phyloP scores from a whole-genome alignment of 164 flowering plant genomes.

The Magnolia changhungtana region DNA sequence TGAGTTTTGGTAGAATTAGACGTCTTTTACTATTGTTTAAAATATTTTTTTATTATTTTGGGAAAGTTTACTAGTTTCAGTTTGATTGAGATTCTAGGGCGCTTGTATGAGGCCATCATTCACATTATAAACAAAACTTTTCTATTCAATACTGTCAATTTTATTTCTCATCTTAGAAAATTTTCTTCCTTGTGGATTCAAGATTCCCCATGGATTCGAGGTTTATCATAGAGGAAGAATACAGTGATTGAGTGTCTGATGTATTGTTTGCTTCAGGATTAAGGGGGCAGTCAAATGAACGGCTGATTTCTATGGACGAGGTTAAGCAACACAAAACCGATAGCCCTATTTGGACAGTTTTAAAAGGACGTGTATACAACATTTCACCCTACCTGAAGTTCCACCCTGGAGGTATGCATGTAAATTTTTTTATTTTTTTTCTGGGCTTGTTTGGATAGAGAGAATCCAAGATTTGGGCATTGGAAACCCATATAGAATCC shows the following conservation, averaged over 20 bases:
- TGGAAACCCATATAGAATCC: too few species aligned
- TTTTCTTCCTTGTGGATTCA: not conserved
- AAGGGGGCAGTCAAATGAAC: slow-evolving; percentile 82
- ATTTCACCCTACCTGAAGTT: slow-evolving; percentile 89
- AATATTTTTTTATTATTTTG: too few species aligned
- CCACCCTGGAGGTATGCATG: slow-evolving; percentile 89
- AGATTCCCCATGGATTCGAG: not conserved
- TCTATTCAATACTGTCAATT: too few species aligned
- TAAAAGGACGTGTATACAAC: slow-evolving; percentile 94
- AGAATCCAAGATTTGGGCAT: too few species aligned
- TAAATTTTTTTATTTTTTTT: not conserved
- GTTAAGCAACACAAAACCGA: slow-evolving; percentile 74
- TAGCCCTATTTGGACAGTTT: slow-evolving; percentile 91
- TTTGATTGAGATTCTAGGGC: too few species aligned
- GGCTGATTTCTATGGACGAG: slow-evolving; percentile 78
- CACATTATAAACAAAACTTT: not conserved
- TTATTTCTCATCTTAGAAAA: too few species aligned
- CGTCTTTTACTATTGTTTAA: too few species aligned
- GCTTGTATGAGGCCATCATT: too few species aligned
- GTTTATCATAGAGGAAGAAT: too few species aligned
- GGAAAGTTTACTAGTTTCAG: too few species aligned
- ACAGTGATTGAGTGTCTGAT: not conserved
- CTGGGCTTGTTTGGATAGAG: not conserved
- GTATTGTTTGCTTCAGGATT: slow-evolving; percentile 45
- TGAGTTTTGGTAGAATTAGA: too few species aligned